These are phyloP conservation scores for Phalaenopsis equestris DNA, from an alignment of 106 monocot genomes.

Conservation along the genomic window DNA sequence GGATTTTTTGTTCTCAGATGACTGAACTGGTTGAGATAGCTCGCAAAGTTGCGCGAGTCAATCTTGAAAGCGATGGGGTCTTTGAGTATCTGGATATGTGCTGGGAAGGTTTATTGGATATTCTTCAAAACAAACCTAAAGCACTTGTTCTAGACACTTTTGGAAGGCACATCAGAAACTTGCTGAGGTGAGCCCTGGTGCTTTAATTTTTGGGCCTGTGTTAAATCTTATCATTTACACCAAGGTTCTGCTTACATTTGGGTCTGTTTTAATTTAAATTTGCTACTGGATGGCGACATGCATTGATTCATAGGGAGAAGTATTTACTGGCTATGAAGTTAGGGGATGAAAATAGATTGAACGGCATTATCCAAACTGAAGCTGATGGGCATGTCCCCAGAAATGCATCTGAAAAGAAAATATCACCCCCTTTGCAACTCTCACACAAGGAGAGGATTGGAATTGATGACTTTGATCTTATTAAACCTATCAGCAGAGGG, in stretches of 20 bases:
- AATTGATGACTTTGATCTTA: constrained; percentile 69
- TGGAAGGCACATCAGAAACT: constrained; percentile 36
- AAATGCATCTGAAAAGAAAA: constrained; percentile 14
- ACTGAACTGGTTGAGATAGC: constrained; percentile 41
- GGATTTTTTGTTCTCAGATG: constrained; percentile 22
- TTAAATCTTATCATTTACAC: too few relatives aligned
- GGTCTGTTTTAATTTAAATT: neutral
- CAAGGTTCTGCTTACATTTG: neutral
- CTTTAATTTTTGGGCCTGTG: neutral
- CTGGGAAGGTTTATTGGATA: constrained; percentile 24
- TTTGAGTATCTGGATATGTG: constrained; percentile 22
- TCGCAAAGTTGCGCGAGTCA: constrained; percentile 26
- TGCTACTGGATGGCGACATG: constrained; percentile 4
- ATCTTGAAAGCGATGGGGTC: constrained; percentile 22
- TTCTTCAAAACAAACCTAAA: constrained; percentile 36
- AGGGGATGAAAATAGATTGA: constrained; percentile 11
- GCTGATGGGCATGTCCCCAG: constrained; percentile 8
- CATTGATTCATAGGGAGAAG: constrained; percentile 40
- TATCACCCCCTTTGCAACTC: constrained; percentile 15
- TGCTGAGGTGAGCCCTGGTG: constrained; percentile 29
- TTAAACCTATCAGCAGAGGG: constrained; percentile 73
- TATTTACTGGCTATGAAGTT: constrained; percentile 24
- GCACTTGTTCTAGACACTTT: constrained; percentile 56
- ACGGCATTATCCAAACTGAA: constrained; percentile 10
- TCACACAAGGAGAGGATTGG: constrained; percentile 47